Evolutionary conservation across 108 stramenopile species (phyloP).

Genomic region (Phaeodactylum tricornutum): DNA sequence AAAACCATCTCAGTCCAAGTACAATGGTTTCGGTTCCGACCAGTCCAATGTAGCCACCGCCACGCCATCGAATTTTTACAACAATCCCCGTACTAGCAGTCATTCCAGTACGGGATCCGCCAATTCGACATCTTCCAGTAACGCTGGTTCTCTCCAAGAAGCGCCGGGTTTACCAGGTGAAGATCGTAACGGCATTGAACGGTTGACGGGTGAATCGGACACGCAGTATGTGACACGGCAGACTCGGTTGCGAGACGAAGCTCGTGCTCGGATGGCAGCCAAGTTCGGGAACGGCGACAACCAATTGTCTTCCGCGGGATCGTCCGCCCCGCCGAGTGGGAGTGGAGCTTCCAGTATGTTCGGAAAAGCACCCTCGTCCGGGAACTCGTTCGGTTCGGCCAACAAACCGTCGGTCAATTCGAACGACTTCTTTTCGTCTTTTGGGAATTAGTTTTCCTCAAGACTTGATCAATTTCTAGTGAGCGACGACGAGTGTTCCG

Average conservation of each 20-base stretch:
- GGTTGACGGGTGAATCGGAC: constrained; percentile 83
- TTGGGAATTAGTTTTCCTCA: constrained; percentile 59
- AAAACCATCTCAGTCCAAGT: constrained; percentile 51
- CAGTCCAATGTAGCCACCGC: neutral
- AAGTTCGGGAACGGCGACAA: constrained; percentile 59
- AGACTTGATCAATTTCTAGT: too few relatives aligned
- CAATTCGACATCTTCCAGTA: constrained; percentile 6
- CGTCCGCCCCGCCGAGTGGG: neutral
- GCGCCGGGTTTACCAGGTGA: constrained; percentile 61
- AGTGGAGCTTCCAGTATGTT: constrained; percentile 2
- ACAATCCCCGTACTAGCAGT: neutral
- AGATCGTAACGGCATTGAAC: constrained; percentile 80
- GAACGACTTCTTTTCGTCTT: constrained; percentile 78
- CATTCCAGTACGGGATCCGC: neutral
- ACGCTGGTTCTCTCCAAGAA: constrained; percentile 19
- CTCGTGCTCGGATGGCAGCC: constrained; percentile 79
- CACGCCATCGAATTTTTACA: neutral
- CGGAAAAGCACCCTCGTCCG: constrained; percentile 14
- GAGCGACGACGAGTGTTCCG: too few relatives aligned
- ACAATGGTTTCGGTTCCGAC: constrained; percentile 71
- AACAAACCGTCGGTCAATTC: constrained; percentile 7
- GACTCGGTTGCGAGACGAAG: constrained; percentile 70
- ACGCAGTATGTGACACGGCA: constrained; percentile 87
- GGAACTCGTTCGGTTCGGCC: constrained; percentile 4
- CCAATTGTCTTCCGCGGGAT: neutral